These are phyloP conservation scores for Trichomonas gallinae DNA, from an alignment of 208 protist genomes.

Conservation along the genomic window DNA sequence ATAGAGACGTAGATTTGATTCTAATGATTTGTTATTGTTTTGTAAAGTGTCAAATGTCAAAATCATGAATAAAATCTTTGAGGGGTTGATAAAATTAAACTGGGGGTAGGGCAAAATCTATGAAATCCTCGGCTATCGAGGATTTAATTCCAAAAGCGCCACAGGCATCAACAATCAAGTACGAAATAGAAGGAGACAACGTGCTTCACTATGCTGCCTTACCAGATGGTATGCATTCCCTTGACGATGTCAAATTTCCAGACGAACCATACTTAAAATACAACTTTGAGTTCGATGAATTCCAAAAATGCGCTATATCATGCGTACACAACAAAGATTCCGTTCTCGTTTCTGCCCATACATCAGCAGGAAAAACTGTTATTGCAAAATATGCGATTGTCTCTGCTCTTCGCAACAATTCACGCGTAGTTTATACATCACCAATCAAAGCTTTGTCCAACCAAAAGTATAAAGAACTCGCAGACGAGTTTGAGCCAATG, in stretches of 20 bases:
- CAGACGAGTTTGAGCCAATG: conserved; percentile 54
- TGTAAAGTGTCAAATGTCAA: too few species aligned
- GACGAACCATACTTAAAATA: neutral
- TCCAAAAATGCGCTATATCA: neutral
- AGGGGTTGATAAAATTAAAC: too few species aligned
- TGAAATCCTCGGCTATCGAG: neutral
- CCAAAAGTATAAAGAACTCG: conserved; percentile 80
- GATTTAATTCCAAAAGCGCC: neutral
- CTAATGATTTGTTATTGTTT: too few species aligned
- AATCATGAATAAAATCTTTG: too few species aligned
- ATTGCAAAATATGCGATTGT: conserved; percentile 97
- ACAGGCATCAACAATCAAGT: neutral
- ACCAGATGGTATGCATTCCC: neutral
- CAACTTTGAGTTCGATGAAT: conserved; percentile 14
- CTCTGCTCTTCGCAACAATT: conserved; percentile 80
- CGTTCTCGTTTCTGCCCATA: conserved; percentile 98
- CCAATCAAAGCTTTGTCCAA: conserved; percentile 99
- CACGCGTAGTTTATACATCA: conserved; percentile 98
- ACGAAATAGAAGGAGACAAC: neutral
- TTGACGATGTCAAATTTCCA: neutral
- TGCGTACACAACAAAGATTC: conserved; percentile 64
- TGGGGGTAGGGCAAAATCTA: neutral
- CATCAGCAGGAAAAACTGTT: conserved; percentile 98
- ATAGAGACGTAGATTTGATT: too few species aligned
- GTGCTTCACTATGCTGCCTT: neutral